Base-by-base conservation (phyloP, 1,284 basidiomycete species). In the Heimioporus retisporus region DNA sequence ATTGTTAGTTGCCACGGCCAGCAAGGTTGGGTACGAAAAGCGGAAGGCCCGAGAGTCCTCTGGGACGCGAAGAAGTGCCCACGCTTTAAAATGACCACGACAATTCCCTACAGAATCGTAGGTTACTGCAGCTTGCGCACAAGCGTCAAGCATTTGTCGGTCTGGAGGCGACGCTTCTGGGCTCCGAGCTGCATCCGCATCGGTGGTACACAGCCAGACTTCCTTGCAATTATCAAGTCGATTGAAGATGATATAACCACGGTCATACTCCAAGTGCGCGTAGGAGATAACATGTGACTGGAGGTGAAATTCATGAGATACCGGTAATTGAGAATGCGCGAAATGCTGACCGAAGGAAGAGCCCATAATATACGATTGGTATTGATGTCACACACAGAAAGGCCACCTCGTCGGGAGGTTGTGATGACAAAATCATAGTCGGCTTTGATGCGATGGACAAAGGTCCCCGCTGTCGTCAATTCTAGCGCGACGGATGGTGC, bases 261-360 rank as follows among this genome's bases (percentile, higher is more conserved):
- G 80, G n/a, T 83, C 87, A 70, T 93, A 94, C 76, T 94, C 93
- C 72, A 88, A 86, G 73, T 94, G 93, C 0, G 92, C 91, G 63
- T 82, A 86, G 8, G 72, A 71, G n/a, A 84, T 83, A 23, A 88
- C 85, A 73, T 90, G 85, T 16, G 69, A 73, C 89, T 92, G 68
- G 11, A 67, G 59, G 31, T 43, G 28, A 31, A 35, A 53, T 14
- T n/a, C 43, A 55, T 75, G 28, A 74, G 57, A 51, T n/a, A 35
- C 55, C 31, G 15, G 31, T 35, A 7, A 23, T 21, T 11, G 50
- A 63, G 40, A 55, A 25, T 54, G 57, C 51, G 23, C 28, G 7
- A 59, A 19, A 53, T 40, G 40, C 68, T 67, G 44, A 85, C 90
- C 70, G 68, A 54, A 19, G 86, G 82, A 44, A 93, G 81, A 21